A percentile compares a stretch with the other conserved stretches of the same genome.
phyloP scores from a whole-genome alignment of 2,329 filamentous ascomycete genomes.

The Pseudogymnoascus sp. region DNA sequence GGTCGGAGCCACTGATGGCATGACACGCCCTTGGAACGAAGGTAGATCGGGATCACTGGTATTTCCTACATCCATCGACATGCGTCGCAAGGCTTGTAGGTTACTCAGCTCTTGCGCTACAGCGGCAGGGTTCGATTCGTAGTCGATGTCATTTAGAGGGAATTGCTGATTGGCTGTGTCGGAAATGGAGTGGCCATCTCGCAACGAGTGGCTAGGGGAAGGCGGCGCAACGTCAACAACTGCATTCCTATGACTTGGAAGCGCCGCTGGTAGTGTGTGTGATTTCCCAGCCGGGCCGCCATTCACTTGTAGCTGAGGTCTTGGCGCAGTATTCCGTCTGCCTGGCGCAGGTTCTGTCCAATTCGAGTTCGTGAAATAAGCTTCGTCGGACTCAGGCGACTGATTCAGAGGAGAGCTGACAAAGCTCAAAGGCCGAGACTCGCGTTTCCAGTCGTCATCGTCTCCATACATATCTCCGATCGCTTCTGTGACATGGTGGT shows the following conservation, averaged over 20 bases:
- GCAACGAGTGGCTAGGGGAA: slow-evolving; percentile 34
- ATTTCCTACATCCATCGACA: slow-evolving; percentile 69
- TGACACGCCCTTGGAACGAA: slow-evolving; percentile 57
- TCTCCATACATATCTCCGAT: slow-evolving; percentile 69
- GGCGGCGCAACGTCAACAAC: slow-evolving; percentile 25
- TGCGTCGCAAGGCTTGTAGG: slow-evolving; percentile 63
- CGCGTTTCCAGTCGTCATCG: slow-evolving; percentile 43
- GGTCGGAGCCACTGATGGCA: slow-evolving; percentile 65
- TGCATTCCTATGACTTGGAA: slow-evolving; percentile 24
- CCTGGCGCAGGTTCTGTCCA: slow-evolving; percentile 19
- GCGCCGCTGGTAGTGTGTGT: slow-evolving; percentile 25
- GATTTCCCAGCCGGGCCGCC: slow-evolving; percentile 22
- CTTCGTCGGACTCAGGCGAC: slow-evolving; percentile 27
- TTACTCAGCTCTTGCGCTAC: slow-evolving; percentile 69
- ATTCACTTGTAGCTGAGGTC: slow-evolving; percentile 17
- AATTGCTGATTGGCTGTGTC: slow-evolving; percentile 54
- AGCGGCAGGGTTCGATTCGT: slow-evolving; percentile 64
- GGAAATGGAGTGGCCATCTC: slow-evolving; percentile 33
- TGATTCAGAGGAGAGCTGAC: slow-evolving; percentile 36
- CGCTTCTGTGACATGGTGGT: slow-evolving; percentile 68
- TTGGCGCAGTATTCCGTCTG: not conserved
- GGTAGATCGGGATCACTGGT: slow-evolving; percentile 65
- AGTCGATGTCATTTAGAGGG: slow-evolving; percentile 65
- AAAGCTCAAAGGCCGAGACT: slow-evolving; percentile 55
- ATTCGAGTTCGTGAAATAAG: slow-evolving; percentile 21